Conservation (phyloP, 2,329 filamentous ascomycete species). For the Monosporascus sp. region DNA sequence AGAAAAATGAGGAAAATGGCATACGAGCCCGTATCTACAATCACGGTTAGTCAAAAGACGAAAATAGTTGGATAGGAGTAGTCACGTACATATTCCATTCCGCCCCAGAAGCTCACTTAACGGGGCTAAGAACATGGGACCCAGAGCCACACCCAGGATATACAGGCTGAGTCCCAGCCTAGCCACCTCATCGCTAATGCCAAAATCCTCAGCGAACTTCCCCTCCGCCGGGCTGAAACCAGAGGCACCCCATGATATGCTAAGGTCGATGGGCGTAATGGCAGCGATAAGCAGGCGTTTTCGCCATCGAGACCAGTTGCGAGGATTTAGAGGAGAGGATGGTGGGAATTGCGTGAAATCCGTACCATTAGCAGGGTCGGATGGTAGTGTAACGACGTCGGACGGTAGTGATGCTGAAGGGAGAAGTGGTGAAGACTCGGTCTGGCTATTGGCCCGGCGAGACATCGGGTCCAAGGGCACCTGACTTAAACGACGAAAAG, state of each 20-base stretch:
- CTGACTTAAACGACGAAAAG: no score
- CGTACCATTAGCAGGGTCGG: background rate
- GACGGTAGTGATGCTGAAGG: background rate
- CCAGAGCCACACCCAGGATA: slow-evolving; percentile 38
- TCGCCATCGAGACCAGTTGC: slow-evolving; percentile 27
- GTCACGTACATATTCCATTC: slow-evolving; percentile 28
- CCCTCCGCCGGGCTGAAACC: slow-evolving; percentile 38
- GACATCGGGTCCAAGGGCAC: no score
- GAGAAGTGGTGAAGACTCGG: background rate
- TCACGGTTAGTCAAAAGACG: background rate
- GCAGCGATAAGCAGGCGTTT: slow-evolving; percentile 28
- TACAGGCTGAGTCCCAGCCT: slow-evolving; percentile 41
- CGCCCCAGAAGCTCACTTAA: slow-evolving; percentile 37
- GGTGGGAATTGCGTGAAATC: background rate
- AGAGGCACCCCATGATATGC: slow-evolving; percentile 38
- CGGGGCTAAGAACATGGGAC: slow-evolving; percentile 27
- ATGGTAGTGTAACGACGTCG: background rate
- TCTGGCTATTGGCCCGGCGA: background rate
- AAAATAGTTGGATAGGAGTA: background rate
- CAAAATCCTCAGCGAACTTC: slow-evolving; percentile 37
- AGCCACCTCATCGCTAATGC: slow-evolving; percentile 32
- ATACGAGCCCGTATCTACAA: slow-evolving; percentile 32
- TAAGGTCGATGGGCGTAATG: slow-evolving; percentile 27
- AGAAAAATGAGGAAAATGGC: slow-evolving; percentile 37
- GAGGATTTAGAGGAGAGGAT: slow-evolving; percentile 16